Percentiles rank a stretch among this genome's conserved stretches.
phyloP scores from a whole-genome alignment of 2,329 filamentous ascomycete genomes.

The Rutstroemia sp. region DNA sequence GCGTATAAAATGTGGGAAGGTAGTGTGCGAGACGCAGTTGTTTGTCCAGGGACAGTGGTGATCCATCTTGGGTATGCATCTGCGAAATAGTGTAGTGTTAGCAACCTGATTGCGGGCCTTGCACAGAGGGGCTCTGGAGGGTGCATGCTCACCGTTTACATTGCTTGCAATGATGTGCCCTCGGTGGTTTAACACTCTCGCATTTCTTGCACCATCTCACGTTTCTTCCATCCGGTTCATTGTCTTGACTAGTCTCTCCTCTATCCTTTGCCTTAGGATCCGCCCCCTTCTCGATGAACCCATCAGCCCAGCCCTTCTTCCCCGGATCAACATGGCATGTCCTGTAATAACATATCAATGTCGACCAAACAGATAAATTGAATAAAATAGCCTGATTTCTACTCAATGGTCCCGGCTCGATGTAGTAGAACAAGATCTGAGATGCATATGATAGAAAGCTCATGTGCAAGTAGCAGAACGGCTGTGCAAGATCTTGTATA shows the following conservation, averaged over 20 bases:
- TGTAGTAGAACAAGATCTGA: slow-evolving; percentile 60
- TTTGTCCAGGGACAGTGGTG: slow-evolving; percentile 81
- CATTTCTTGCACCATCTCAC: slow-evolving; percentile 70
- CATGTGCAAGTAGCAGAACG: slow-evolving; percentile 58
- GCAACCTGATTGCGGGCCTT: no score
- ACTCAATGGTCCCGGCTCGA: slow-evolving; percentile 54
- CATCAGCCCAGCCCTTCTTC: slow-evolving; percentile 35
- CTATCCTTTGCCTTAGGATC: neutral
- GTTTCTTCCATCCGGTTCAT: slow-evolving; percentile 20
- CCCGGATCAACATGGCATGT: slow-evolving; percentile 53
- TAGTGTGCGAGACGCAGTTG: slow-evolving; percentile 77
- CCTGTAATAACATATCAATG: slow-evolving; percentile 51
- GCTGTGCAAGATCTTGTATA: slow-evolving; percentile 50
- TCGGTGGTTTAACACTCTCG: slow-evolving; percentile 62
- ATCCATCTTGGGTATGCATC: slow-evolving; percentile 74
- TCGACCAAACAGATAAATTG: slow-evolving; percentile 49
- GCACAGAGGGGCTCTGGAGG: neutral
- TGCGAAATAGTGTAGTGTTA: slow-evolving; percentile 17
- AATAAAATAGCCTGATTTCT: slow-evolving; percentile 51
- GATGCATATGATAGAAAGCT: slow-evolving; percentile 64
- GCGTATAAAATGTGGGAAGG: slow-evolving; percentile 74
- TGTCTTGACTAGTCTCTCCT: neutral
- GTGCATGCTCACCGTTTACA: slow-evolving; percentile 48
- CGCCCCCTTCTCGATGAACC: slow-evolving; percentile 3
- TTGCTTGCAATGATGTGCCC: slow-evolving; percentile 74